Percentiles rank a stretch among this genome's conserved stretches.
phyloP scores from a whole-genome alignment of 768 basidiomycete genomes.

The Tylopilus sp. region DNA sequence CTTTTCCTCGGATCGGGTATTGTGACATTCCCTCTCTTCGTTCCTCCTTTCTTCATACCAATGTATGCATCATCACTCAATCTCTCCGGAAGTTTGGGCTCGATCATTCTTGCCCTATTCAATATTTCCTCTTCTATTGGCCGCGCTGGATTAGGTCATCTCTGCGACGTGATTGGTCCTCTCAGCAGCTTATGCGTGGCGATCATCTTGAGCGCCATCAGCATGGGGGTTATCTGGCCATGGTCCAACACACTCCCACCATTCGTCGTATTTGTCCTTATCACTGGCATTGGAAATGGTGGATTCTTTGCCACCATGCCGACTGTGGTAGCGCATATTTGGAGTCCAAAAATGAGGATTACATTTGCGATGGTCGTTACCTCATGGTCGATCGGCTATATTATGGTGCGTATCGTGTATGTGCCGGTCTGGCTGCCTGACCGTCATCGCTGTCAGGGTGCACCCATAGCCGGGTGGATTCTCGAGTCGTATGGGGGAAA shows the following conservation, averaged over 20 bases:
- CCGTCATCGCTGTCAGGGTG: conserved; percentile 15
- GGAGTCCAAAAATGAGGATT: conserved; percentile 2
- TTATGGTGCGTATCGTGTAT: background rate
- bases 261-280: conserved; percentile 28
- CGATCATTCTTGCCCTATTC: background rate
- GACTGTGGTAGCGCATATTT: conserved; percentile 29
- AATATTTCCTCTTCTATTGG: conserved; percentile 1
- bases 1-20: conserved; percentile 33
- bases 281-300: conserved; percentile 31
- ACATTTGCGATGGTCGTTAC: conserved; percentile 33
- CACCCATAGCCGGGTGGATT: conserved; percentile 32
- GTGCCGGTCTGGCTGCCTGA: background rate
- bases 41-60: conserved; percentile 36
- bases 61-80: conserved; percentile 19
- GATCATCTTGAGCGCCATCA: background rate
- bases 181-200: background rate
- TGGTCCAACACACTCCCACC: background rate
- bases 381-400: conserved; percentile 1
- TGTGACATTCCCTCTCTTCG: conserved; percentile 34
- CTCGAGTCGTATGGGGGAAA: conserved; percentile 26
- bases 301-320: conserved; percentile 36
- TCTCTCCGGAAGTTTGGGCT: background rate
- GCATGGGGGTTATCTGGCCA: conserved; percentile 1
- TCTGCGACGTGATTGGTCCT: conserved; percentile 1
- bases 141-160: background rate